Evolutionary conservation across 2,329 filamentous ascomycete genomes (phyloP), one percentile per base, ranked within the genome.

Genomic region (Coniochaeta sp.): DNA sequence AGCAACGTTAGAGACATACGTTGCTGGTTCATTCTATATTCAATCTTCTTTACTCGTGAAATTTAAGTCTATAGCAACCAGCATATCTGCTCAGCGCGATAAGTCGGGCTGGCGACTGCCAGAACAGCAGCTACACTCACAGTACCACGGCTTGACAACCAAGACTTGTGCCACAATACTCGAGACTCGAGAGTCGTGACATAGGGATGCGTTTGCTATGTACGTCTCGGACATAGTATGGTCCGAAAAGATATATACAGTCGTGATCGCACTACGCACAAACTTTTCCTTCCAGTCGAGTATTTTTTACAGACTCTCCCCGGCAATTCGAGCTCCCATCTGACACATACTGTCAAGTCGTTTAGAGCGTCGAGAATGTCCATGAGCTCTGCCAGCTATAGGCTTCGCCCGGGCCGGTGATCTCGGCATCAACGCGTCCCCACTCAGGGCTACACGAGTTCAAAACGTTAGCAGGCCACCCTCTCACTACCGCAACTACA

Each of bases 321-420:
- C 34, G 14, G 12, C 14, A 9, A 12, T 36, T 12, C 8, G 3
- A 12, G 6, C 34, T 36, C 34, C 8, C 34, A 36, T 11, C 6
- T 33, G 8, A 36, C 3, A 2, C 22, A 11, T 52, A 52, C 24
- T 26, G 9, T 22, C 43, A 9, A 19, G 4, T 12, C 24, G 7
- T 24, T 52, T 24, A 52, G 14, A 67, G 40, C 36, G 64, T 50
- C 3, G 74, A 70, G 64, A 79, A 79, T 3, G 73, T 75, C 77
- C 77, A 79, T 11, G 76, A 78, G 60, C 75, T 77, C 64, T 75
- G 70, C 77, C 76, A 79, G 2, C 65, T 72, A 65, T 79, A 78
- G 19, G 62, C 67, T 65, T 77, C 67, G 0, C 74, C 74, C 1
- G 76, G 76, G 4, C 74, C 73, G 36, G 69, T 75, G 58, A 79